Evolutionary conservation across 2,329 filamentous ascomycete genomes (phyloP).

Genomic region (Xylariaceae sp.): DNA sequence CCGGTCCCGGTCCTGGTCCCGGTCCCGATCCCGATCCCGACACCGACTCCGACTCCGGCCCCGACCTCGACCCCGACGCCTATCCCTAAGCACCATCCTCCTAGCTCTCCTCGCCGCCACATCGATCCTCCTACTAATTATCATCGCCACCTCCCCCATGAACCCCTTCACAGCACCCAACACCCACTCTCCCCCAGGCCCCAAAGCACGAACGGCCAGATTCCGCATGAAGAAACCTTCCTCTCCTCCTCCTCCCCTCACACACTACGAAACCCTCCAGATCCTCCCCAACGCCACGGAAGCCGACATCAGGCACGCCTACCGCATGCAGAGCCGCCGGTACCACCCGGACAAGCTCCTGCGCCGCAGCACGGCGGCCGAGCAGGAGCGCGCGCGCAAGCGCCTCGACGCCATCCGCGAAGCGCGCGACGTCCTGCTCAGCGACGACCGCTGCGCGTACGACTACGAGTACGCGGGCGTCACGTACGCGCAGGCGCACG

Average conservation of each 20-base stretch:
- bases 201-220: too few species aligned
- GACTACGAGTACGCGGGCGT: neutral
- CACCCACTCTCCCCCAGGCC: neutral
- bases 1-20: too few species aligned
- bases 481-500: neutral
- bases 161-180: neutral
- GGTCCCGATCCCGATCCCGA: too few species aligned
- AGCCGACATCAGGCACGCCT: neutral
- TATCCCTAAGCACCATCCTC: too few species aligned
- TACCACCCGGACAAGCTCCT: constrained; percentile 6
- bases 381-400: neutral
- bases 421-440: neutral
- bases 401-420: accelerated
- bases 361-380: neutral
- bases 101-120: too few species aligned
- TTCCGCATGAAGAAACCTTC: too few species aligned
- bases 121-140: too few species aligned
- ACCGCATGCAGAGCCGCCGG: neutral
- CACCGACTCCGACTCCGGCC: too few species aligned
- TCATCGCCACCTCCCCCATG: too few species aligned
- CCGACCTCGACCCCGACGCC: too few species aligned
- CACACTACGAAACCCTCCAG: neutral
- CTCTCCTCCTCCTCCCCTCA: neutral
- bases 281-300: neutral
- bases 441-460: neutral